Conservation (phyloP, 2,329 filamentous ascomycete genomes). For the Pestalotiopsis sp. region DNA sequence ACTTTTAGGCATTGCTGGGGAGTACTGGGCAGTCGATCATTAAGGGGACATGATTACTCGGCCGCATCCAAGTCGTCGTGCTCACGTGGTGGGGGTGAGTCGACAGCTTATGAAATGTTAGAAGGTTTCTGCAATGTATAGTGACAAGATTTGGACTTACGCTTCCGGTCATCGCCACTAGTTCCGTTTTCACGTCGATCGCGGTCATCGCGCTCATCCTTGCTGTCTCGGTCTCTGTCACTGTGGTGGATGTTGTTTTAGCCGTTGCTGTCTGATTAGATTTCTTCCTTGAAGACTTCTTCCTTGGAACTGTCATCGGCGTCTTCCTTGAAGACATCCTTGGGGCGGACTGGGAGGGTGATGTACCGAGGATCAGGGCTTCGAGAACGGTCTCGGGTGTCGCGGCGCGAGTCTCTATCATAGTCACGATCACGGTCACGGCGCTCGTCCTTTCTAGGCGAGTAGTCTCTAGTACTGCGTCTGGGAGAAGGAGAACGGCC, state of each 20-base stretch:
- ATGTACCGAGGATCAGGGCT: conserved; percentile 58
- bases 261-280: background rate
- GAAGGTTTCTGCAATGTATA: background rate
- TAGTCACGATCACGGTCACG: conserved; percentile 71
- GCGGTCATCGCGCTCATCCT: conserved; percentile 71
- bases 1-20: conserved; percentile 18
- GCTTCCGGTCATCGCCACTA: conserved; percentile 89
- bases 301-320: background rate
- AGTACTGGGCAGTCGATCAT: conserved; percentile 15
- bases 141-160: conserved; percentile 46
- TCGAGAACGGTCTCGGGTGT: conserved; percentile 67
- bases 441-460: conserved; percentile 86
- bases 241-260: conserved; percentile 7
- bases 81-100: conserved; percentile 73
- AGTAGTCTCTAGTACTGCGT: conserved; percentile 77
- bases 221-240: conserved; percentile 52
- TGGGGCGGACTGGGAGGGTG: background rate
- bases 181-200: conserved; percentile 76
- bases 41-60: conserved; percentile 56
- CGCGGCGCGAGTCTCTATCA: conserved; percentile 53
- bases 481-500: conserved; percentile 79
- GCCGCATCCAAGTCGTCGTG: conserved; percentile 97
- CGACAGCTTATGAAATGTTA: conserved; percentile 50
- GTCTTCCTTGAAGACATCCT: background rate
- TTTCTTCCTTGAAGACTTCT: background rate